These are phyloP conservation scores for Luffa acutangula DNA, from an alignment of 306 rosid genomes.

Conservation along the genomic window DNA sequence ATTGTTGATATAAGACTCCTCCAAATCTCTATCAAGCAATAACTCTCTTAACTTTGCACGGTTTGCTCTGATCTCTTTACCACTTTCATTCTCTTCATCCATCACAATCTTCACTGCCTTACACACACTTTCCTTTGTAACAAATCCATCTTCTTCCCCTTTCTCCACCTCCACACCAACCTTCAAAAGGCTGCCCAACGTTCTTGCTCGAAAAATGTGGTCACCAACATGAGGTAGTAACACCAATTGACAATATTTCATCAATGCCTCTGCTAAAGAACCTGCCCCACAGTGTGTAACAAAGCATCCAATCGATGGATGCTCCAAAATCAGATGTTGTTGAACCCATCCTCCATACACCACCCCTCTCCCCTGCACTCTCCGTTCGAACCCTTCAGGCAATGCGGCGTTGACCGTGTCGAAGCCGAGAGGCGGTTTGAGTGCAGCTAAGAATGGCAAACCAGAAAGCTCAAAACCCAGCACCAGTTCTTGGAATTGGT, in stretches of 20 bases:
- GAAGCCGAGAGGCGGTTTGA: slow-evolving; percentile 39
- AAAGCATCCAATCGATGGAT: slow-evolving; percentile 69
- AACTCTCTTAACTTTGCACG: slow-evolving; percentile 39
- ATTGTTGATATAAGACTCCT: slow-evolving; percentile 30
- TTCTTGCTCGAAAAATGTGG: slow-evolving; percentile 43
- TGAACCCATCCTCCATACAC: slow-evolving; percentile 62
- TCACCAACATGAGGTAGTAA: slow-evolving; percentile 46
- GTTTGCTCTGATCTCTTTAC: slow-evolving; percentile 28
- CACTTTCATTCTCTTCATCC: slow-evolving; percentile 30
- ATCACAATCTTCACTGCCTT: slow-evolving; percentile 28
- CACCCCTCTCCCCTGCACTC: slow-evolving; percentile 42
- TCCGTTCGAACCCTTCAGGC: slow-evolving; percentile 43
- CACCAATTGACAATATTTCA: slow-evolving; percentile 43
- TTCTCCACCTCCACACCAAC: slow-evolving; percentile 54
- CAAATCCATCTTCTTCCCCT: slow-evolving; percentile 45
- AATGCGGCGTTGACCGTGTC: slow-evolving; percentile 34
- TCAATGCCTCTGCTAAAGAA: slow-evolving; percentile 45
- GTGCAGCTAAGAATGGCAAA: slow-evolving; percentile 39
- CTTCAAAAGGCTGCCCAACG: slow-evolving; percentile 34
- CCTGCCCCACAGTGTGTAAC: slow-evolving; percentile 77
- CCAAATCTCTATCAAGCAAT: slow-evolving; percentile 27
- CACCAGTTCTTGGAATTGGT: slow-evolving; percentile 41
- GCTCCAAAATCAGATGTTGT: slow-evolving; percentile 45
- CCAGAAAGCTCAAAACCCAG: slow-evolving; percentile 60
- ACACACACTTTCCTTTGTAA: slow-evolving; percentile 36